phyloP scores from a whole-genome alignment of 2,329 filamentous ascomycete genomes.

The Dactylellina drechsleri region DNA sequence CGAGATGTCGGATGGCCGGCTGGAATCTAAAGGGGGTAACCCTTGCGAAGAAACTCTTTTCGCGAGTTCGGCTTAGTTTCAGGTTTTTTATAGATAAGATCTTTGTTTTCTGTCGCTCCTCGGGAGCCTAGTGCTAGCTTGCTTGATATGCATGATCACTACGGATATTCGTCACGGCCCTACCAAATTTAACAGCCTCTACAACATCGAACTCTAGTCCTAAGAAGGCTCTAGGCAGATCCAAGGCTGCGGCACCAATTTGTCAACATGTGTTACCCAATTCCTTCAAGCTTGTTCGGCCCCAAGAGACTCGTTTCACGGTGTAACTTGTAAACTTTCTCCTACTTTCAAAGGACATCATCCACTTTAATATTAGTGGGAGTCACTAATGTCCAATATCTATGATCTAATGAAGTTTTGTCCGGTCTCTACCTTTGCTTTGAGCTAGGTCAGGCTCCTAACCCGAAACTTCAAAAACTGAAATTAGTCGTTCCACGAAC shows the following conservation, averaged over 20 bases:
- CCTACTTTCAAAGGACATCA: too few species aligned
- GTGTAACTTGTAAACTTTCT: too few species aligned
- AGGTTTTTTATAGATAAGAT: conserved; percentile 9
- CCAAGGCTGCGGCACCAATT: background rate
- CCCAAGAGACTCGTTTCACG: background rate
- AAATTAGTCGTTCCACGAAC: background rate
- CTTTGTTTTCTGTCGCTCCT: too few species aligned
- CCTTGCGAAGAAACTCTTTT: background rate
- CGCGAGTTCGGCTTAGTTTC: conserved; percentile 10
- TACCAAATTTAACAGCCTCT: background rate
- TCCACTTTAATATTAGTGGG: too few species aligned
- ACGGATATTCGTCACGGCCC: background rate
- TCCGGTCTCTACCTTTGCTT: too few species aligned
- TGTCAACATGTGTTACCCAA: background rate
- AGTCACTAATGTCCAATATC: too few species aligned
- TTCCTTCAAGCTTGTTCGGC: background rate
- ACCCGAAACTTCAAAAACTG: background rate
- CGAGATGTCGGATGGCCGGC: conserved; percentile 42
- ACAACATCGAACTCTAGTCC: too few species aligned
- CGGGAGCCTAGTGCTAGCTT: background rate
- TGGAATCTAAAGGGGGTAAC: conserved; percentile 10
- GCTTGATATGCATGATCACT: too few species aligned
- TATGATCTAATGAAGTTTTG: too few species aligned
- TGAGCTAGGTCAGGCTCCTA: background rate
- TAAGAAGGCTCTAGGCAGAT: background rate